These are phyloP conservation scores for Diaporthe amygdali DNA, from an alignment of 2,329 filamentous ascomycete species.

Conservation along the genomic window DNA sequence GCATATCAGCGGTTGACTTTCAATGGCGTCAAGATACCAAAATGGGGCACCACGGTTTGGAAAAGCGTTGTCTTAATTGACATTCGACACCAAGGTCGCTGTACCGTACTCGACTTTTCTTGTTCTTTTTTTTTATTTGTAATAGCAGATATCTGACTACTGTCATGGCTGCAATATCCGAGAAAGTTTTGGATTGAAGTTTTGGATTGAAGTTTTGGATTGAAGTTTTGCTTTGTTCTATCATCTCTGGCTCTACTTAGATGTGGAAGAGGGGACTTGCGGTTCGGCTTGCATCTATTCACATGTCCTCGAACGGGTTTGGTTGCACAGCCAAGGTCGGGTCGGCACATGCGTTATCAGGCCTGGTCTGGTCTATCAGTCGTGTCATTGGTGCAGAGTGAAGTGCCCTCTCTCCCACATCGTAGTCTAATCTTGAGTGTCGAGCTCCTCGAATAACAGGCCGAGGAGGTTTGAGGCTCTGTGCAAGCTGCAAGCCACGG, in stretches of 20 bases:
- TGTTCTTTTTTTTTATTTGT: no score
- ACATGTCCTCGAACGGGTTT: background rate
- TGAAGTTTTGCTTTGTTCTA: background rate
- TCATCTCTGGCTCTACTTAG: background rate
- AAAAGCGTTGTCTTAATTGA: background rate
- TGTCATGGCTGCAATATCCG: background rate
- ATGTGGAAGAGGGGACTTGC: background rate
- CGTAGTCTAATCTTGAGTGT: background rate
- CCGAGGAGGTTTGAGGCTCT: background rate
- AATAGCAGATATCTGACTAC: background rate
- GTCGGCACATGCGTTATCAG: background rate
- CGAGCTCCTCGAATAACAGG: background rate
- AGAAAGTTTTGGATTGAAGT: background rate
- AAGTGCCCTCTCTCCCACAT: background rate
- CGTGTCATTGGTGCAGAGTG: background rate
- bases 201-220: background rate
- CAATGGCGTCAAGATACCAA: slow-evolving; percentile 5
- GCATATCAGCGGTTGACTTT: background rate
- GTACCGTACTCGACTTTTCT: background rate
- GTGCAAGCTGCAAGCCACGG: slow-evolving; percentile 3
- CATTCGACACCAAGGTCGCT: background rate
- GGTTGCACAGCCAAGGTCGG: background rate
- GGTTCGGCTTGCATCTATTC: background rate
- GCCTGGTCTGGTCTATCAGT: background rate
- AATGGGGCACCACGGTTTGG: background rate